A percentile compares a stretch with the other conserved stretches of the same genome.
Evolutionary conservation across 2,329 filamentous ascomycete species (phyloP).

Genomic region (Aureobasidium namibiae): DNA sequence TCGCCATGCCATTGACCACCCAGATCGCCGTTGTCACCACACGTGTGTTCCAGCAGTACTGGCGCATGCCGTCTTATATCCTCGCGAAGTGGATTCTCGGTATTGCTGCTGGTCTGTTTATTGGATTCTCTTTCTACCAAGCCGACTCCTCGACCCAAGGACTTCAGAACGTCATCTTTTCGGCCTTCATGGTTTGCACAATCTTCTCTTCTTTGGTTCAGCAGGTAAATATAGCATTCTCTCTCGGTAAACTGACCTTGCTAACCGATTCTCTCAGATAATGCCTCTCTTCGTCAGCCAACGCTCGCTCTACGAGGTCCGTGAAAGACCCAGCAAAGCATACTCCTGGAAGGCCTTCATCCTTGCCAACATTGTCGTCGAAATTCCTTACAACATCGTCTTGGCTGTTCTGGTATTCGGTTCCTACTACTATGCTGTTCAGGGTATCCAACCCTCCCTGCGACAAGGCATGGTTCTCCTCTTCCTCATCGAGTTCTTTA

Average conservation of each 20-base stretch:
- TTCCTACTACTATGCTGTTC: conserved; percentile 66
- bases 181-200: conserved; percentile 43
- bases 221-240: neutral
- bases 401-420: conserved; percentile 58
- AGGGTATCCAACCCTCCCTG: conserved; percentile 34
- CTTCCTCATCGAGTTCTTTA: conserved; percentile 48
- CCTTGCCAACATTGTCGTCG: conserved; percentile 61
- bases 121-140: conserved; percentile 38
- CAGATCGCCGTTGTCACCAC: conserved; percentile 31
- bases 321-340: conserved; percentile 56
- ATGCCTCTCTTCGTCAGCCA: conserved; percentile 53
- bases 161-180: conserved; percentile 39
- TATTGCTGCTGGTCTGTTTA: conserved; percentile 41
- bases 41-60: conserved; percentile 39
- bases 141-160: conserved; percentile 30
- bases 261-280: conserved; percentile 33
- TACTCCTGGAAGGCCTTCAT: conserved; percentile 73
- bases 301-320: conserved; percentile 51
- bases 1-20: conserved; percentile 33
- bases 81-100: conserved; percentile 52
- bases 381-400: conserved; percentile 59
- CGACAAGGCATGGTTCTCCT: conserved; percentile 59
- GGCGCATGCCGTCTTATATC: conserved; percentile 38
- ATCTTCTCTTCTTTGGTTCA: conserved; percentile 23
- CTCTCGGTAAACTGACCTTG: neutral